Evolutionary conservation across 441 rosid species (phyloP), one percentile per base, ranked within the genome.

Genomic region (Raphanus hybrid): DNA sequence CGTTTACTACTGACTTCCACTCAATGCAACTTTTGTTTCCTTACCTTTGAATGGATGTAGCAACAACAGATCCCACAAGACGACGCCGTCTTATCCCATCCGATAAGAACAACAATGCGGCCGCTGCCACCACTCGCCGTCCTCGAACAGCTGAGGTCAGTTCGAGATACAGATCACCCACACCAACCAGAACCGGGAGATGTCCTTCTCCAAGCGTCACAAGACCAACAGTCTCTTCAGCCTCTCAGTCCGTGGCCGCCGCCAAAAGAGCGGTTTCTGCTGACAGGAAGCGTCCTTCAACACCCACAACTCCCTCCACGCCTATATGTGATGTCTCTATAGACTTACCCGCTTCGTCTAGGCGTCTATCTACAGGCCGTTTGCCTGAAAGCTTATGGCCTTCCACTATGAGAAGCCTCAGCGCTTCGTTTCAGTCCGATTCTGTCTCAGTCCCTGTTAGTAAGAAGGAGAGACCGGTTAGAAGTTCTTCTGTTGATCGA

Each of bases 391-490:
- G 95, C 75, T 85, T 96, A 85, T 96, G 99, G 99, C 99, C 99
- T 78, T 96, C 99, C 70, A 96, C 99, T 5, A 96, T 96, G 98
- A 87, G 99, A 85, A 96, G 97, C 84, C 97, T 93, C 76, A 96
- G 87, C 69, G 97, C 88, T 75, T 92, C 99, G 3, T 92, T 96
- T 86, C 99, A 96, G 86, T 92, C 96, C 0, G 99, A 92, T 87
- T 74, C 82, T 34, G 87, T 89, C 82, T 96, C 97, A 1, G 81
- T 93, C 83, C 94, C 95, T 55, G 83, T 88, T 57, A 88, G 90
- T 75, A 93, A 89, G 89, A 93, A 88, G 86, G 99, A 90, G 85
- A 95, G 86, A 86, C 86, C 91, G 9, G 84, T 76, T 70, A 82
- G 81, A 73, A 84, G 79, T 80, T 82, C 85, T 77, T 78, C 87